Base-by-base conservation (phyloP, 805 yeast species). In the Phaffomyces antillensis region DNA sequence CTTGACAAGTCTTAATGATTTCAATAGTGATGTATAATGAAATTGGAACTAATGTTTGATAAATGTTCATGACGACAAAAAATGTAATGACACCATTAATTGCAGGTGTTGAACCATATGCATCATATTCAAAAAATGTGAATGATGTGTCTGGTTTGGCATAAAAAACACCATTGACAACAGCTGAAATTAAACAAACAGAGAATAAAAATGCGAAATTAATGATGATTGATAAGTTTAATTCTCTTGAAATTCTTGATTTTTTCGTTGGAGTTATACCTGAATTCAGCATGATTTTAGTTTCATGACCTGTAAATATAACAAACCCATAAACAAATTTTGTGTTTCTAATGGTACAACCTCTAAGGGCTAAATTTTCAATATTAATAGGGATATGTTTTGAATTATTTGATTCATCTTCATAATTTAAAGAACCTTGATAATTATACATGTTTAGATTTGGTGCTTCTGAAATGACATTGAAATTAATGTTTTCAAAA, bases 321-420 rank as follows among this genome's bases (percentile, higher is more conserved):
- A 82, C 91, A 35, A 83, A 56, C 34, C 91, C 91, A 63, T 85
- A 74, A 25, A 75, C 85, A 91, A 93, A 85, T 60, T 81, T 82
- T 1, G 91, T 85, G 56, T 85, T 85, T 65, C 91, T 73, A 40
- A 85, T 64, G 8, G 79, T 71, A 52, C 86, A 83, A 10, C 95
- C 95, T 67, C 95, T 75, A 26, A 85, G 63, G 37, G 85, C 63
- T 56, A 84, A 55, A 54, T 85, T 85, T 56, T 82, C 81, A 54
- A 82, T 77, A 11, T 79, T 79, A 20, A 81, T 74, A 3, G 90
- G 75, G 59, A 85, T 91, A 59, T 77, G 47, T 18, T 43, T 26
- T 12, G 30, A 45, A 5, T 43, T 39, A 2, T 51, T 53, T 5
- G 43, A 32, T 69, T 54, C 72, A 73, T 72, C 73, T 25, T 67